These are phyloP conservation scores for Gossypium davidsonii DNA, from an alignment of 441 rosid genomes.

Conservation along the genomic window DNA sequence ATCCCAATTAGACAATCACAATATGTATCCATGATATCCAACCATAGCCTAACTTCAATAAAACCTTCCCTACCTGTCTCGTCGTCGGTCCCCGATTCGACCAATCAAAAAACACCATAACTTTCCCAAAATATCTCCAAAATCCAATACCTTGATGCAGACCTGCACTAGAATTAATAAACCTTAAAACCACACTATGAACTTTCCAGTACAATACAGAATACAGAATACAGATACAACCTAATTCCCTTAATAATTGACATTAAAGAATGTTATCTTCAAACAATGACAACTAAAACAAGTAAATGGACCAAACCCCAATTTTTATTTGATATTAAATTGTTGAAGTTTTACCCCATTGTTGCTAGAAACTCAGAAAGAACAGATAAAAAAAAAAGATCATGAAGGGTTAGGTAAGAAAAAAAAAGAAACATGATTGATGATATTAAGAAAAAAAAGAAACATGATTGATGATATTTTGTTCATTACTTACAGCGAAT, in stretches of 20 bases:
- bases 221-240: slow-evolving; percentile 14
- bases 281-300: slow-evolving; percentile 4
- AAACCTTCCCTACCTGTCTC: slow-evolving; percentile 20
- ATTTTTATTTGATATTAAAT: neutral
- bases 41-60: slow-evolving; percentile 4
- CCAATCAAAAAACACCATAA: slow-evolving; percentile 4
- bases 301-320: neutral
- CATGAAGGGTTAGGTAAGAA: neutral
- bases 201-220: neutral
- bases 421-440: too few relatives aligned
- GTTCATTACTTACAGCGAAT: neutral
- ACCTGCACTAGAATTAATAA: neutral
- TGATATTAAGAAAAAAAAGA: too few relatives aligned
- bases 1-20: neutral
- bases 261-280: slow-evolving; percentile 22
- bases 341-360: neutral
- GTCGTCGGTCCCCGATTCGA: neutral
- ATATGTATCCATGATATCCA: slow-evolving; percentile 16
- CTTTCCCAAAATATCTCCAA: slow-evolving; percentile 12
- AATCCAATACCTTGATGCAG: neutral
- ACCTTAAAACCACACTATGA: neutral
- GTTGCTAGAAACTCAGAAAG: neutral
- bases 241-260: slow-evolving; percentile 27
- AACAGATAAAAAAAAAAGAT: neutral
- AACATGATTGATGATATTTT: neutral